Evolutionary conservation across 78 protist genomes (phyloP).

Genomic region (Polysphondylium violaceum): DNA sequence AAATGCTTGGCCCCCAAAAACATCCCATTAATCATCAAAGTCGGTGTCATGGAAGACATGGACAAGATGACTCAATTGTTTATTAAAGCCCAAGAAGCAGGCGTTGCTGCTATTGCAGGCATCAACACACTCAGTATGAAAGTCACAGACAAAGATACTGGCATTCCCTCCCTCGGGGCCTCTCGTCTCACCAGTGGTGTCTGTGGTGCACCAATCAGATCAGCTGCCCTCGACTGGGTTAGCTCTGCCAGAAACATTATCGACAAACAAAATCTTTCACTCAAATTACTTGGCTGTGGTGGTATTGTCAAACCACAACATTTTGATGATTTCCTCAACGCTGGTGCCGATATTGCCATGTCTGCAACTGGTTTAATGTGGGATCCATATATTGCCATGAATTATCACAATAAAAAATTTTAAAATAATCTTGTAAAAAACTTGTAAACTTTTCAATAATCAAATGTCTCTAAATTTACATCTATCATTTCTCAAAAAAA

Average conservation of each 20-base stretch:
- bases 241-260: constrained; percentile 19
- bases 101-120: constrained; percentile 72
- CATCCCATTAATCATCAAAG: constrained; percentile 58
- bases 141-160: constrained; percentile 31
- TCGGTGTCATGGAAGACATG: constrained; percentile 72
- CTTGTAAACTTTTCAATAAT: not conserved
- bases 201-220: constrained; percentile 76
- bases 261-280: constrained; percentile 13
- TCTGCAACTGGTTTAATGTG: constrained; percentile 80
- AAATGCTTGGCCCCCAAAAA: not conserved
- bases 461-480: too few relatives aligned
- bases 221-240: constrained; percentile 72
- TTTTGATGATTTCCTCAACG: constrained; percentile 41
- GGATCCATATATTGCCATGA: constrained; percentile 70
- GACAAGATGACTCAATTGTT: constrained; percentile 26
- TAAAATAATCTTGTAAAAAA: not conserved
- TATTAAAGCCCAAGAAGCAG: constrained; percentile 38
- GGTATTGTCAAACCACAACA: constrained; percentile 69
- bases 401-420: constrained; percentile 53
- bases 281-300: constrained; percentile 69
- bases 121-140: constrained; percentile 70
- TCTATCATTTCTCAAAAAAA: too few relatives aligned
- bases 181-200: constrained; percentile 68
- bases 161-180: constrained; percentile 61
- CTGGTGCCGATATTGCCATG: constrained; percentile 60